These are phyloP conservation scores for Suillus occidentalis DNA, from an alignment of 768 basidiomycete species.

Conservation along the genomic window DNA sequence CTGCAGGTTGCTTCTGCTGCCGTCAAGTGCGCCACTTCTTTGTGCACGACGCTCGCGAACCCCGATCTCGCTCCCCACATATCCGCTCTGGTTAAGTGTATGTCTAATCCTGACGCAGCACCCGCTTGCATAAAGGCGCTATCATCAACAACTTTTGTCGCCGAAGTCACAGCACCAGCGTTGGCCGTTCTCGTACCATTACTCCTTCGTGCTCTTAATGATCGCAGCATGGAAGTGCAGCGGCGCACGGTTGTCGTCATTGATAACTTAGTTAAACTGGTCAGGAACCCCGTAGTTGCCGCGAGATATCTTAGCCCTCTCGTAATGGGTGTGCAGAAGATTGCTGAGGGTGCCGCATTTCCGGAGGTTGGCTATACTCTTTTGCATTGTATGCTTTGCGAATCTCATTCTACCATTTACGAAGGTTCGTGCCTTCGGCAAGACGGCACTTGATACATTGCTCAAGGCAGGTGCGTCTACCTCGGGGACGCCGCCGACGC, in stretches of 20 bases:
- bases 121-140: conserved; percentile 93
- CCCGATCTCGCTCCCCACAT: conserved; percentile 91
- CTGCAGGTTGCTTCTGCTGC: conserved; percentile 81
- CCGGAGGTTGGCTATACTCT: conserved; percentile 65
- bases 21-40: conserved; percentile 82
- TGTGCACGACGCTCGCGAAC: conserved; percentile 91
- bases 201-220: conserved; percentile 86
- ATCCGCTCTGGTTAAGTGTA: conserved; percentile 87
- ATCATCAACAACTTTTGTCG: conserved; percentile 93
- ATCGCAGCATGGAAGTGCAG: conserved; percentile 95
- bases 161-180: conserved; percentile 95
- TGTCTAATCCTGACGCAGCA: conserved; percentile 87
- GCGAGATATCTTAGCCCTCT: conserved; percentile 85
- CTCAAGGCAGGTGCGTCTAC: conserved; percentile 82
- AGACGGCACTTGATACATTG: conserved; percentile 77
- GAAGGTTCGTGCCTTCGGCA: conserved; percentile 89
- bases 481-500: conserved; percentile 63
- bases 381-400: conserved; percentile 8
- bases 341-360: conserved; percentile 89
- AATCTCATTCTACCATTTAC: conserved; percentile 13
- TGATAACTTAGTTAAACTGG: conserved; percentile 96
- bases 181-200: conserved; percentile 94
- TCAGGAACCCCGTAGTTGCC: conserved; percentile 86
- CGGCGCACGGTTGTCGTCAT: conserved; percentile 92
- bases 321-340: conserved; percentile 88